Conservation (phyloP, 2,329 filamentous ascomycete genomes). For the Arthrobotrys musiformis region DNA sequence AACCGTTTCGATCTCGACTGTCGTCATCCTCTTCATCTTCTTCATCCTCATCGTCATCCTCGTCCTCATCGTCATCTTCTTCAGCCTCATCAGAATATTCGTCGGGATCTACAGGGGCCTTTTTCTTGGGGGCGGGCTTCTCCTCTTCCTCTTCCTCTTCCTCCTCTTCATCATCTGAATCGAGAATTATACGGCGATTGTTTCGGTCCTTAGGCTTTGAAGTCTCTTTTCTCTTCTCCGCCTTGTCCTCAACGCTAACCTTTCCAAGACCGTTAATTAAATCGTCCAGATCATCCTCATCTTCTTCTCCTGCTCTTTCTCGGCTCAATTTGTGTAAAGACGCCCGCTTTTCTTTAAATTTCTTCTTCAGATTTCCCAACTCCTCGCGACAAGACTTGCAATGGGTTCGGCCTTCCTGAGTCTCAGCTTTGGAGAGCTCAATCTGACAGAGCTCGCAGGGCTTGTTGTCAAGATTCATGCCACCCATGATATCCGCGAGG, state of each 20-base stretch:
- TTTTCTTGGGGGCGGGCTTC: constrained; percentile 60
- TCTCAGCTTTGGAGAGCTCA: constrained; percentile 71
- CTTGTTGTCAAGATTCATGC: constrained; percentile 79
- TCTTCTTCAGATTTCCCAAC: constrained; percentile 57
- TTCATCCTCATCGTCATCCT: constrained; percentile 60
- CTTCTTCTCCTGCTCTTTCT: constrained; percentile 65
- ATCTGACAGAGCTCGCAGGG: constrained; percentile 85
- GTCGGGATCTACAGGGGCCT: constrained; percentile 60
- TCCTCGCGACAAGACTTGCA: constrained; percentile 58
- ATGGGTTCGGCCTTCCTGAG: constrained; percentile 58
- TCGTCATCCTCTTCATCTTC: constrained; percentile 37
- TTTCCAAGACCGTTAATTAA: constrained; percentile 63
- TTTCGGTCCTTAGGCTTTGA: constrained; percentile 61
- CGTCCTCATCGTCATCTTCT: constrained; percentile 60
- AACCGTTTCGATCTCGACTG: constrained; percentile 18
- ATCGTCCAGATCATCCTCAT: constrained; percentile 79
- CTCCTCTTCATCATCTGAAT: constrained; percentile 68
- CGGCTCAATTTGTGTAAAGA: constrained; percentile 55
- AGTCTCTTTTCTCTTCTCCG: constrained; percentile 61
- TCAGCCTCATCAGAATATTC: constrained; percentile 60
- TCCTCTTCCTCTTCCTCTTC: constrained; percentile 58
- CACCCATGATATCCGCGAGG: constrained; percentile 86
- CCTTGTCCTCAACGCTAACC: constrained; percentile 62
- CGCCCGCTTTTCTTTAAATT: constrained; percentile 61
- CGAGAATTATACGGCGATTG: constrained; percentile 64